Base-by-base conservation (phyloP, 225 moss, liverwort and hornwort species). In the Straminergon stramineum region DNA sequence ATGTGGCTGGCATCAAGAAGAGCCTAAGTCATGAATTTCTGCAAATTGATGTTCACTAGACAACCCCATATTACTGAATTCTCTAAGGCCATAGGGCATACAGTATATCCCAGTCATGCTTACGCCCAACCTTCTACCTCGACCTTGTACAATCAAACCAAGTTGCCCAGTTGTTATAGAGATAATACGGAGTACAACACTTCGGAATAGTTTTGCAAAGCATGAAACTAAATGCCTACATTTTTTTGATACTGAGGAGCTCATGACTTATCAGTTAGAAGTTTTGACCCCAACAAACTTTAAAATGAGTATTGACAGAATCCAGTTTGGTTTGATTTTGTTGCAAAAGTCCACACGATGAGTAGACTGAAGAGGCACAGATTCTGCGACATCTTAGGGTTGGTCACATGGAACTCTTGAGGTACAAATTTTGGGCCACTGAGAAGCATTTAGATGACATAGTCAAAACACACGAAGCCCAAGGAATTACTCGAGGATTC, bases 41-140 rank as follows among this genome's bases (percentile, higher is more conserved):
- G 41, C 30, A 60, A 58, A 61, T 61, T 39, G 41, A 81, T 20
- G 41, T 41, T 79, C n/a, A 79, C 7, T 21, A 52, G 8, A 32
- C 34, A 76, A 32, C 20, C 51, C 19, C 51, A 51, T 32, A 32
- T 75, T 5, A 48, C 48, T 48, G 9, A 22, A 77, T 34, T 78
- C 22, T 23, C 35, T 15, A 55, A 58, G 1, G 0, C 22, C 8
- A 2, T 55, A 0, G 12, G n/a, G n/a, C n/a, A n/a, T n/a, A 52
- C 21, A 5, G n/a, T 13, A 21, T 8, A 0, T 32, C 11, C n/a
- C 17, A 27, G 27, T 37, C 39, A 28, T 18, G n/a, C 27, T 2
- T 55, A 5, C 2, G 4, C 57, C 57, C 27, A 57, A 39, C 17
- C 17, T 79, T 27, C 17, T 12, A 79, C 62, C 31, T 82, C 3